Conservation (phyloP, 805 yeast genomes). For the Suhomyces tanzawaensis region DNA sequence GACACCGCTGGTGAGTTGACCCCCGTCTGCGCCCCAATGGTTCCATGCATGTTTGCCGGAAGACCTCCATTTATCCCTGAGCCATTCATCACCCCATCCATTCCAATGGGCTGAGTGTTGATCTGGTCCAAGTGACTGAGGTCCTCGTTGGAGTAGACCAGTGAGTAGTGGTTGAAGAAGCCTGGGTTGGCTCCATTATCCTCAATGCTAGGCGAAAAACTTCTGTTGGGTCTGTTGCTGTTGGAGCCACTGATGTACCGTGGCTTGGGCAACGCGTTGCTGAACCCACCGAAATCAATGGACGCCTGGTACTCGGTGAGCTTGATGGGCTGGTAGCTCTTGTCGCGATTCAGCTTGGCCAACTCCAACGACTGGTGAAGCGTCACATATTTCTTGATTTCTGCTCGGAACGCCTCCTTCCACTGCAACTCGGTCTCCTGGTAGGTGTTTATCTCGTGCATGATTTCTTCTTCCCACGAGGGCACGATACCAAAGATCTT, state of each 20-base stretch:
- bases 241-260: slow-evolving; percentile 3
- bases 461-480: slow-evolving; percentile 33
- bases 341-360: slow-evolving; percentile 22
- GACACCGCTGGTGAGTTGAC: not conserved
- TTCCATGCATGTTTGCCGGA: not conserved
- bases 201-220: slow-evolving; percentile 13
- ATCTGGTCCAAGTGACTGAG: slow-evolving; percentile 5
- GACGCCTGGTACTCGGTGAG: slow-evolving; percentile 37
- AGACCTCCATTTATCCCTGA: not conserved
- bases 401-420: slow-evolving; percentile 27
- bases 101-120: slow-evolving; percentile 9
- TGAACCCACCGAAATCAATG: slow-evolving; percentile 38
- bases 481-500: slow-evolving; percentile 29
- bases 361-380: slow-evolving; percentile 28
- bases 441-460: slow-evolving; percentile 23
- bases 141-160: slow-evolving; percentile 16
- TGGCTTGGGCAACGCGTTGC: slow-evolving; percentile 25
- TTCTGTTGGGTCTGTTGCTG: slow-evolving; percentile 7
- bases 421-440: slow-evolving; percentile 30
- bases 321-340: slow-evolving; percentile 29
- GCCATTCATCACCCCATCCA: slow-evolving; percentile 4
- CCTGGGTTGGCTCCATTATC: slow-evolving; percentile 5
- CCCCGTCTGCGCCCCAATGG: not conserved
- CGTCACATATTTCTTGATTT: slow-evolving; percentile 28
- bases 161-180: slow-evolving; percentile 14